These are phyloP conservation scores for Ciborinia camelliae DNA, from an alignment of 2,329 filamentous ascomycete genomes.

Conservation along the genomic window DNA sequence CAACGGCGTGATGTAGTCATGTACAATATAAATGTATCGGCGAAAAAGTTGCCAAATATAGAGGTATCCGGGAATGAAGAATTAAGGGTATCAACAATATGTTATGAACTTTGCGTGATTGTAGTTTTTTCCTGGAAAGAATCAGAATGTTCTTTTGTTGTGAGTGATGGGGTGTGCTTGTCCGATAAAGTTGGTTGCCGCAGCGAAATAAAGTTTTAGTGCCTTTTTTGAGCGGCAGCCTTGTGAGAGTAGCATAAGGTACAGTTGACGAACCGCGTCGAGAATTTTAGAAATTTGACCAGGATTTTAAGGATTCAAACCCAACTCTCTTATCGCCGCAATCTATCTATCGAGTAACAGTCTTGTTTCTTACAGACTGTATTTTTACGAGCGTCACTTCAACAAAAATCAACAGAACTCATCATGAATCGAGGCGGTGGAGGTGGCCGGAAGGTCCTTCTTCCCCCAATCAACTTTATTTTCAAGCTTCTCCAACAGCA, in stretches of 20 bases:
- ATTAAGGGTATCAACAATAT: background rate
- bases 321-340: constrained; percentile 7
- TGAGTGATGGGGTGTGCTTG: background rate
- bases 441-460: constrained; percentile 60
- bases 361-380: background rate
- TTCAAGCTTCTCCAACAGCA: constrained; percentile 81
- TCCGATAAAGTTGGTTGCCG: constrained; percentile 12
- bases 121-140: constrained; percentile 13
- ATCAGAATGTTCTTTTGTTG: constrained; percentile 16
- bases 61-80: background rate
- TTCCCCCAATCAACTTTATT: constrained; percentile 82
- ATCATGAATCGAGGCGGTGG: constrained; percentile 40
- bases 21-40: constrained; percentile 14
- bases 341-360: background rate
- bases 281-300: constrained; percentile 9
- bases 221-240: constrained; percentile 15
- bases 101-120: background rate
- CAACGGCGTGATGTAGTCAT: constrained; percentile 19
- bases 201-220: constrained; percentile 20
- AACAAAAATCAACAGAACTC: constrained; percentile 10
- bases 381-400: background rate
- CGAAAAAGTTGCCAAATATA: background rate
- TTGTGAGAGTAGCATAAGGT: constrained; percentile 3
- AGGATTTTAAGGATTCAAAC: constrained; percentile 14
- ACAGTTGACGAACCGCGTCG: constrained; percentile 6